Base-by-base conservation (phyloP, 768 basidiomycete species). In the Podaxis pistillaris region DNA sequence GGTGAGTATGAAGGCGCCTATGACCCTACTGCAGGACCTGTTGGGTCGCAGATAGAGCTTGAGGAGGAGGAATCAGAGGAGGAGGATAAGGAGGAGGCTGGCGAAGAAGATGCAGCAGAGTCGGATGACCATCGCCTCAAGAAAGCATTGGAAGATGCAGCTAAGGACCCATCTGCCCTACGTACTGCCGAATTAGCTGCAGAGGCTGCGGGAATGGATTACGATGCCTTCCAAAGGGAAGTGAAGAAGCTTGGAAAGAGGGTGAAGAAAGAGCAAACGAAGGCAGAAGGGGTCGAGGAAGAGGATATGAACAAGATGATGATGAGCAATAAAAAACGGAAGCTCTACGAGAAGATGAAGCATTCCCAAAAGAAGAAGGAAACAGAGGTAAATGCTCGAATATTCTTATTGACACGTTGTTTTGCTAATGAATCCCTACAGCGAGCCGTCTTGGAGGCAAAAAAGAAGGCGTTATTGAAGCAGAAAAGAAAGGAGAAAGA, bases 251-350 rank as follows among this genome's bases (percentile, higher is more conserved):
- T 82, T 37, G 76, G 73, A 63, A 86, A 81, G 71, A 76, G 73
- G 67, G 72, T 73, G 54, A 66, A 63, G 38, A 70, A 65, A 49
- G 59, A 67, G 41, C 33, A 67, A 1, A 68, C 64, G 58, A 71
- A 67, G 11, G 76, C 74, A 65, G 72, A 67, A 52, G 74, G 75
- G 67, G 78, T 78, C 65, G 74, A 76, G 40, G 93, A 94, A 72
- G 81, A 86, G 69, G 91, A 96, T 71, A 93, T 96, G 90, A 90
- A 92, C 76, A 96, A 96, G 83, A 96, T 98, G 88, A 83, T 98
- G 86, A 89, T 97, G 88, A 96, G 93, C 79, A 94, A 93, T 75
- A 94, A 91, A 78, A 90, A 96, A 74, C 85, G 87, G 68, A 96
- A 96, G 76, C 75, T 97, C 68, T 96, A 96, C 73, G 93, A 94